Evolutionary conservation across 805 yeast species (phyloP).

Genomic region (Hanseniaspora occidentalis): DNA sequence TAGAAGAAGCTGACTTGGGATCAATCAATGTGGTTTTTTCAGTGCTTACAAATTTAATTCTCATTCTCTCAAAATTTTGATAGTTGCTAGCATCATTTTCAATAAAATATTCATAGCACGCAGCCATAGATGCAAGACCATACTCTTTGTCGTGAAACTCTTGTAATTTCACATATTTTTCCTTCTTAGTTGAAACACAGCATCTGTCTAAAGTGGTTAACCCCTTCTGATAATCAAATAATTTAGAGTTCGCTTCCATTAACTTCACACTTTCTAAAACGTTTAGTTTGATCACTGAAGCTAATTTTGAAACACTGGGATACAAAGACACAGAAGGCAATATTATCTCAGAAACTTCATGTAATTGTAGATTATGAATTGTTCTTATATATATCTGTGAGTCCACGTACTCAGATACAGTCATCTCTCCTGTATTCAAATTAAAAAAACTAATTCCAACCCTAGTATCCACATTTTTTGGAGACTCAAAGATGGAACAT

Average conservation of each 20-base stretch:
- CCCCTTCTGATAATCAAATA: constrained; percentile 20
- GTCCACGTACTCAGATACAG: constrained; percentile 28
- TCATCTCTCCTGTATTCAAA: constrained; percentile 27
- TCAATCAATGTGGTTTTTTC: constrained; percentile 34
- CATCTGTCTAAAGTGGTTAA: constrained; percentile 12
- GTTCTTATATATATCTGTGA: constrained; percentile 35
- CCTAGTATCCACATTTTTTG: constrained; percentile 15
- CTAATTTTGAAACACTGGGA: constrained; percentile 22
- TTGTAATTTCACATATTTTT: constrained; percentile 5
- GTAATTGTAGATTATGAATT: constrained; percentile 28
- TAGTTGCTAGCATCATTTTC: constrained; percentile 7
- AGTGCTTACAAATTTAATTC: constrained; percentile 27
- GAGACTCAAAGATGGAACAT: constrained; percentile 19
- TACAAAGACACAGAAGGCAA: constrained; percentile 21
- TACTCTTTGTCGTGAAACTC: constrained; percentile 20
- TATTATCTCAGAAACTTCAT: constrained; percentile 25
- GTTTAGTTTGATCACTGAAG: constrained; percentile 26
- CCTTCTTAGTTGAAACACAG: constrained; percentile 10
- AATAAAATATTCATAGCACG: constrained; percentile 13
- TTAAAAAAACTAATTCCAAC: constrained; percentile 32
- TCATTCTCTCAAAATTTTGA: constrained; percentile 19
- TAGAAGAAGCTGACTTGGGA: constrained; percentile 24
- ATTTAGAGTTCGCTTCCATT: constrained; percentile 14
- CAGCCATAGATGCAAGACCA: constrained; percentile 26
- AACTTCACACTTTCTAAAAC: constrained; percentile 17